phyloP scores from a whole-genome alignment of 2,329 filamentous ascomycete species.

The Lojkania enalia region DNA sequence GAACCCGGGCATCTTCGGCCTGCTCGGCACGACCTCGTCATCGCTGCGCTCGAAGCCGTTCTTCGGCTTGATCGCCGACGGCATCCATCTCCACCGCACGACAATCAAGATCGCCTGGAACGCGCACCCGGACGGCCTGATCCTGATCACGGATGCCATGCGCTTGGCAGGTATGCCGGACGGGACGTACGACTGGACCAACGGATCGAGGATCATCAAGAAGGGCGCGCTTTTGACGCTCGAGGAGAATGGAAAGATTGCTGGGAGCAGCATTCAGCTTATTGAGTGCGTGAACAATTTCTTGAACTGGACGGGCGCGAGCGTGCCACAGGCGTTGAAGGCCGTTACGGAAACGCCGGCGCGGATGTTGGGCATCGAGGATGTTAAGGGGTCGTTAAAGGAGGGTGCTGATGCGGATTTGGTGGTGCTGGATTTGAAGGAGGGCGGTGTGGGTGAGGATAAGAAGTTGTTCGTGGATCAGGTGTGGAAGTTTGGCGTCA shows the following conservation, averaged over 20 bases:
- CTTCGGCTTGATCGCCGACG: conserved; percentile 89
- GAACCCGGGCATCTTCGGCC: conserved; percentile 86
- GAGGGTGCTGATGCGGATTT: conserved; percentile 58
- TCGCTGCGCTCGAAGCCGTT: conserved; percentile 60
- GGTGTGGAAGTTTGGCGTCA: conserved; percentile 75
- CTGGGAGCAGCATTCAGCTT: conserved; percentile 67
- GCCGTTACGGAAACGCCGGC: conserved; percentile 78
- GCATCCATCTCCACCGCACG: conserved; percentile 86
- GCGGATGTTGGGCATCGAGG: conserved; percentile 70
- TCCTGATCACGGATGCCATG: conserved; percentile 93
- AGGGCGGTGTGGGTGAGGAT: conserved; percentile 48
- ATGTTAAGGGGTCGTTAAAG: conserved; percentile 63
- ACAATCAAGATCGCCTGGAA: conserved; percentile 88
- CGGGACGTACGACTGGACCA: conserved; percentile 84
- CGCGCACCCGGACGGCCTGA: conserved; percentile 79
- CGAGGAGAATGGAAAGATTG: conserved; percentile 68
- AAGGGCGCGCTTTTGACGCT: conserved; percentile 72
- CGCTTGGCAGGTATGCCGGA: conserved; percentile 81
- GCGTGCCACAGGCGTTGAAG: conserved; percentile 68
- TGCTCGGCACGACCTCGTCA: conserved; percentile 62
- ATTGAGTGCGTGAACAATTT: conserved; percentile 84
- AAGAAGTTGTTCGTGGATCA: conserved; percentile 67
- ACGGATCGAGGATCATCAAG: conserved; percentile 69
- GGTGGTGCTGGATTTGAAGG: conserved; percentile 65
- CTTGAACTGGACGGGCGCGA: conserved; percentile 70